A percentile compares a stretch with the other conserved stretches of the same genome.
Evolutionary conservation across 2,329 filamentous ascomycete genomes (phyloP).

Genomic region (Trichoderma citrinoviride): DNA sequence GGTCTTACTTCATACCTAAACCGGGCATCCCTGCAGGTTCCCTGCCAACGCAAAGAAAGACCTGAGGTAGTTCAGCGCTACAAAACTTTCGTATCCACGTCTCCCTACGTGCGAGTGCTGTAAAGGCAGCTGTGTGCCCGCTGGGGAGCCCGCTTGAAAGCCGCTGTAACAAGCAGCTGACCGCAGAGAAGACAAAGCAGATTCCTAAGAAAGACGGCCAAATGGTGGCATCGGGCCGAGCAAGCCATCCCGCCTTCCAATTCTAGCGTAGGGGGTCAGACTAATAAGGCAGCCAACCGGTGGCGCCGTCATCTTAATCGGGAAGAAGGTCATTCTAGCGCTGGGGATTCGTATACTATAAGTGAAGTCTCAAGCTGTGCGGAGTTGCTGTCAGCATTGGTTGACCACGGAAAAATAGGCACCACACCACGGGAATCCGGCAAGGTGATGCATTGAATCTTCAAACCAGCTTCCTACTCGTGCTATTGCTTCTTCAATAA

Average conservation of each 20-base stretch:
- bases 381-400: slow-evolving; percentile 6
- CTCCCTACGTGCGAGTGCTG: neutral
- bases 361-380: neutral
- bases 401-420: neutral
- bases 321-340: neutral
- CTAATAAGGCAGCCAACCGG: neutral
- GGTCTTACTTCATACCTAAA: neutral
- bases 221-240: slow-evolving; percentile 17
- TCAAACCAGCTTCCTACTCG: neutral
- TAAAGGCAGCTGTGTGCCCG: neutral
- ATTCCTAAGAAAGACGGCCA: slow-evolving; percentile 3
- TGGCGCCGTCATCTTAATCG: neutral
- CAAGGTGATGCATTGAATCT: neutral
- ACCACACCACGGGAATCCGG: slow-evolving; percentile 7
- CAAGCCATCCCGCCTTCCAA: slow-evolving; percentile 17
- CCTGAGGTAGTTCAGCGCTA: neutral
- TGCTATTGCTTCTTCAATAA: neutral
- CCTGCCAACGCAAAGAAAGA: neutral
- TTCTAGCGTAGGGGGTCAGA: slow-evolving; percentile 9
- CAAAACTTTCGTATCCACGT: slow-evolving; percentile 10
- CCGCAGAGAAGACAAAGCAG: neutral
- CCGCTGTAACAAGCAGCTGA: slow-evolving; percentile 1
- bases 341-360: neutral
- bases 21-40: neutral
- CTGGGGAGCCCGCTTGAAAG: neutral